These are phyloP conservation scores for Puccinia polysora DNA, from an alignment of 1,284 basidiomycete species.

Conservation along the genomic window DNA sequence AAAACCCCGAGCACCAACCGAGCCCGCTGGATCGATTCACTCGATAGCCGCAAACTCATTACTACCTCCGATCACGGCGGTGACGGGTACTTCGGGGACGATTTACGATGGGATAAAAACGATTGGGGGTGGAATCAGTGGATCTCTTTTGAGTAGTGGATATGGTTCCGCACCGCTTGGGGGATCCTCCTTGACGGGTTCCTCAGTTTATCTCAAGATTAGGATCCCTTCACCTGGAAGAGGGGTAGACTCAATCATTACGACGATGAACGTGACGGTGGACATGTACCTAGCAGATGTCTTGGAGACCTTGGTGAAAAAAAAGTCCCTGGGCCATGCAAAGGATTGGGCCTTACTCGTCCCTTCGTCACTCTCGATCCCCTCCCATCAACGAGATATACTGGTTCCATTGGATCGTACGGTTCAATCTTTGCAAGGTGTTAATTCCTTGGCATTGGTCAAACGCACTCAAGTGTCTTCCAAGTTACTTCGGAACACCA, in stretches of 20 bases:
- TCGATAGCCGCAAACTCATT: slow-evolving; percentile 8
- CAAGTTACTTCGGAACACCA: slow-evolving; percentile 59
- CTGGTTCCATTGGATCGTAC: slow-evolving; percentile 91
- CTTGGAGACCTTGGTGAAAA: slow-evolving; percentile 60
- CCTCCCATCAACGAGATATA: slow-evolving; percentile 56
- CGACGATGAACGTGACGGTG: slow-evolving; percentile 58
- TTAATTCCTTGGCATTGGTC: slow-evolving; percentile 75
- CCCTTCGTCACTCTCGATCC: slow-evolving; percentile 28
- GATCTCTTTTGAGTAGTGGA: slow-evolving; percentile 3
- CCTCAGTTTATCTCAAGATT: slow-evolving; percentile 44
- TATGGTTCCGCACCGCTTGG: slow-evolving; percentile 23
- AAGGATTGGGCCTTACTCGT: slow-evolving; percentile 51
- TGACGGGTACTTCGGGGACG: slow-evolving; percentile 26
- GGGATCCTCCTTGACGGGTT: slow-evolving; percentile 43
- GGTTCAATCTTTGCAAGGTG: slow-evolving; percentile 83
- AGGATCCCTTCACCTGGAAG: slow-evolving; percentile 43
- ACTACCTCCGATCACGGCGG: slow-evolving; percentile 11
- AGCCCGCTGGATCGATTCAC: not conserved
- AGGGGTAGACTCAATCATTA: slow-evolving; percentile 47
- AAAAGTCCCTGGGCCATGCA: slow-evolving; percentile 48
- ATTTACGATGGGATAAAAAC: slow-evolving; percentile 5
- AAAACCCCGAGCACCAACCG: not conserved
- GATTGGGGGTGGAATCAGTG: slow-evolving; percentile 3
- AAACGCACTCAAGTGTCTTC: slow-evolving; percentile 69
- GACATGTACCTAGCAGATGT: slow-evolving; percentile 98